Percentiles rank a stretch among this genome's conserved stretches.
Evolutionary conservation across 2,329 filamentous ascomycete species (phyloP).

Genomic region (Waltergamsia citrina): DNA sequence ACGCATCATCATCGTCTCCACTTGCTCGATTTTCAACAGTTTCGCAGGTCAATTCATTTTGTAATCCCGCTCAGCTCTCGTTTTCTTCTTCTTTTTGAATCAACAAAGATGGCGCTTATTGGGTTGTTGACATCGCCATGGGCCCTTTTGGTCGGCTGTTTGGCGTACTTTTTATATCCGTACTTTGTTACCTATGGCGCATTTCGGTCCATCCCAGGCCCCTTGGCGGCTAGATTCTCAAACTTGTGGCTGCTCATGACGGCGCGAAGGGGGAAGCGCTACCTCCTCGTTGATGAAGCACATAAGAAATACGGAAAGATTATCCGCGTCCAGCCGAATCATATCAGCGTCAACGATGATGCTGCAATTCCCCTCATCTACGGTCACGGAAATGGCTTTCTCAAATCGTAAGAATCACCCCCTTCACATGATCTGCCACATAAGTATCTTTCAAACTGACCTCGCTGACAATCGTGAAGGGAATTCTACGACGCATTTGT

Average conservation of each 20-base stretch:
- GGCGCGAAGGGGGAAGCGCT: slow-evolving; percentile 56
- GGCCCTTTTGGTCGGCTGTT: background rate
- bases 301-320: slow-evolving; percentile 73
- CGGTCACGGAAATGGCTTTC: slow-evolving; percentile 67
- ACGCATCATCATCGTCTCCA: no score
- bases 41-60: no score
- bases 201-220: slow-evolving; percentile 48
- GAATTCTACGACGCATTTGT: slow-evolving; percentile 91
- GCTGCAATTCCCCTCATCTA: slow-evolving; percentile 70
- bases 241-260: slow-evolving; percentile 73
- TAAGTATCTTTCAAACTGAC: background rate
- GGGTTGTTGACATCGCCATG: no score
- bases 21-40: no score
- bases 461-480: slow-evolving; percentile 24
- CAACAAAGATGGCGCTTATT: no score
- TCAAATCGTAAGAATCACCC: slow-evolving; percentile 48
- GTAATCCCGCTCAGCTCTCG: no score
- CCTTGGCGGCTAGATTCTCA: slow-evolving; percentile 56
- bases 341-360: slow-evolving; percentile 73
- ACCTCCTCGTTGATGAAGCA: slow-evolving; percentile 53
- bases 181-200: slow-evolving; percentile 45
- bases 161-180: slow-evolving; percentile 29
- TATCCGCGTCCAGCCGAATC: slow-evolving; percentile 75
- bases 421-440: background rate
- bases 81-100: no score